Evolutionary conservation across 2,329 filamentous ascomycete species (phyloP).

Genomic region (Coniochaeta pulveracea): DNA sequence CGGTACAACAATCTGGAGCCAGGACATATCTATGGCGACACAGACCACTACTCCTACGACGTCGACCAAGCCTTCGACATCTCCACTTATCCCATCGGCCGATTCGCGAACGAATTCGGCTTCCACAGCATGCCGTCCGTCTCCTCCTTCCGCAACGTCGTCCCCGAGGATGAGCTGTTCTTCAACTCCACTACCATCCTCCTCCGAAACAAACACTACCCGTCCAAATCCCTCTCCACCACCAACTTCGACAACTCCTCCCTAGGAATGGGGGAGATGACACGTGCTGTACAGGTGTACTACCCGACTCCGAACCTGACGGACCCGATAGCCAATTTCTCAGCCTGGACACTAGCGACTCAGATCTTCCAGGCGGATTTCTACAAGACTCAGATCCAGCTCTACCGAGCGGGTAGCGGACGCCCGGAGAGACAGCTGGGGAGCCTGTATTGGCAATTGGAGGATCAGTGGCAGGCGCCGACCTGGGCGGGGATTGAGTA

Average conservation of each 20-base stretch:
- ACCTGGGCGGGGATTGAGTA: conserved; percentile 55
- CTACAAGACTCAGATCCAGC: conserved; percentile 48
- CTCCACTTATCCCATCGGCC: conserved; percentile 42
- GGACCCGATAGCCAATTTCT: conserved; percentile 45
- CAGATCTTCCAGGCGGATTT: conserved; percentile 55
- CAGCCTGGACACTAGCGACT: conserved; percentile 48
- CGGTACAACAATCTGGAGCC: conserved; percentile 41
- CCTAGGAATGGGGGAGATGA: conserved; percentile 46
- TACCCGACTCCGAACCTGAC: conserved; percentile 44
- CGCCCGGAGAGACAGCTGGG: conserved; percentile 46
- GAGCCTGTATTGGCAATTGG: conserved; percentile 52
- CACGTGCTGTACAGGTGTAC: conserved; percentile 39
- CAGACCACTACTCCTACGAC: conserved; percentile 50
- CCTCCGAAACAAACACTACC: conserved; percentile 49
- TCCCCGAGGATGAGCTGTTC: conserved; percentile 35
- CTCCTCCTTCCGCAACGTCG: conserved; percentile 43
- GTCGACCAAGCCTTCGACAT: conserved; percentile 38
- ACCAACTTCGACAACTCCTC: conserved; percentile 29
- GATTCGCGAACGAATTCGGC: conserved; percentile 54
- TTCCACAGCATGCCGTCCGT: conserved; percentile 52
- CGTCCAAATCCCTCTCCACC: conserved; percentile 33
- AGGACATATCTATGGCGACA: conserved; percentile 47
- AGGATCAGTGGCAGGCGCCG: conserved; percentile 54
- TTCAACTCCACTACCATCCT: conserved; percentile 46
- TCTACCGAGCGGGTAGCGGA: conserved; percentile 48